Conservation (phyloP, 169 alveolate genomes). For the Plasmodium coatneyi region DNA sequence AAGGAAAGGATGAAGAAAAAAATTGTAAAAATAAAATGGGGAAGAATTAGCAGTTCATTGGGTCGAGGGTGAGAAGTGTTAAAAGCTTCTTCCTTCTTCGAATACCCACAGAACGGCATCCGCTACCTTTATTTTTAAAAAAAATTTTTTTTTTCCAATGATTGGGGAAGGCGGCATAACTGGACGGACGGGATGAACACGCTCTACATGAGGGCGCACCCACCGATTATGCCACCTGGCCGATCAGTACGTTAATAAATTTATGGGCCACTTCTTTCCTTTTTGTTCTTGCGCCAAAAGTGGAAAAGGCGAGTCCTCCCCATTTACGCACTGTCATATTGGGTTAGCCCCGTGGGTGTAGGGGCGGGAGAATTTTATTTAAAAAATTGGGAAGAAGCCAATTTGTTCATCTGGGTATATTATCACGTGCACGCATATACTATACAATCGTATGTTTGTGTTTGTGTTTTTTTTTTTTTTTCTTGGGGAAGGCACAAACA, state of each 20-base stretch:
- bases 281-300: neutral
- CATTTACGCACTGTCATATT: neutral
- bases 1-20: neutral
- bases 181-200: neutral
- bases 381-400: neutral
- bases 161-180: neutral
- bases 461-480: too few species aligned
- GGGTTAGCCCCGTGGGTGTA: neutral
- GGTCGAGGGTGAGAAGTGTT: neutral
- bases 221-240: neutral
- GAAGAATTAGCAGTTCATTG: neutral
- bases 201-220: neutral
- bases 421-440: neutral
- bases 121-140: neutral
- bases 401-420: neutral
- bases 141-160: neutral
- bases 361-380: neutral
- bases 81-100: neutral
- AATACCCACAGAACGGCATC: neutral
- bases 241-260: neutral
- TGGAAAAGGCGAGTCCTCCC: neutral
- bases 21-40: neutral
- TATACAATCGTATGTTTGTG: neutral
- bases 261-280: too few species aligned
- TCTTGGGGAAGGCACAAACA: neutral